Percentiles rank a stretch among this genome's conserved stretches.
These are phyloP conservation scores for Bidens hawaiensis DNA, from an alignment of 140 eudicot genomes.

Conservation along the genomic window DNA sequence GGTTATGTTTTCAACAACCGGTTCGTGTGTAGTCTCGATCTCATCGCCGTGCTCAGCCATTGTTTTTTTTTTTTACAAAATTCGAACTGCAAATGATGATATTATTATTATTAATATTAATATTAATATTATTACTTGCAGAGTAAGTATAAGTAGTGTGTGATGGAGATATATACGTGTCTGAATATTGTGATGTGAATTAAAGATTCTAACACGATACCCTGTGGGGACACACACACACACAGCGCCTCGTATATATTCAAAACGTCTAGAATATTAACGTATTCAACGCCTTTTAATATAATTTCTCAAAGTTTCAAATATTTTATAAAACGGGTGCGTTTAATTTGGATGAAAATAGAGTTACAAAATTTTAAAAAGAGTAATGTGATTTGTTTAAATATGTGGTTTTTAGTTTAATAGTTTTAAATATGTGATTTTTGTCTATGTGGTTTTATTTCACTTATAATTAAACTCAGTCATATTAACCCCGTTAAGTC, in stretches of 20 bases:
- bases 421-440: too few species aligned
- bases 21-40: slow-evolving; percentile 33
- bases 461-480: too few species aligned
- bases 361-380: too few species aligned
- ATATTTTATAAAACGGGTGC: too few species aligned
- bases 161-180: slow-evolving; percentile 24
- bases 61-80: neutral
- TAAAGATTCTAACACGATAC: slow-evolving; percentile 32
- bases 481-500: too few species aligned
- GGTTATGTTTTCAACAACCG: slow-evolving; percentile 48
- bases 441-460: too few species aligned
- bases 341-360: too few species aligned
- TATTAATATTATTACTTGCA: too few species aligned
- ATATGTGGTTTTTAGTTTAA: too few species aligned
- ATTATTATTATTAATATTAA: slow-evolving; percentile 3
- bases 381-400: too few species aligned
- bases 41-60: slow-evolving; percentile 67
- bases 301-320: neutral
- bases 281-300: slow-evolving; percentile 29
- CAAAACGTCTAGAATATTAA: slow-evolving; percentile 17
- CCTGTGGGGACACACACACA: slow-evolving; percentile 28
- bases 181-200: slow-evolving; percentile 13
- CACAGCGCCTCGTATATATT: slow-evolving; percentile 18
- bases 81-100: slow-evolving; percentile 7
- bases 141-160: too few species aligned